Conservation (phyloP, 495 filamentous ascomycete species). For the Clavariopsis aquatica region DNA sequence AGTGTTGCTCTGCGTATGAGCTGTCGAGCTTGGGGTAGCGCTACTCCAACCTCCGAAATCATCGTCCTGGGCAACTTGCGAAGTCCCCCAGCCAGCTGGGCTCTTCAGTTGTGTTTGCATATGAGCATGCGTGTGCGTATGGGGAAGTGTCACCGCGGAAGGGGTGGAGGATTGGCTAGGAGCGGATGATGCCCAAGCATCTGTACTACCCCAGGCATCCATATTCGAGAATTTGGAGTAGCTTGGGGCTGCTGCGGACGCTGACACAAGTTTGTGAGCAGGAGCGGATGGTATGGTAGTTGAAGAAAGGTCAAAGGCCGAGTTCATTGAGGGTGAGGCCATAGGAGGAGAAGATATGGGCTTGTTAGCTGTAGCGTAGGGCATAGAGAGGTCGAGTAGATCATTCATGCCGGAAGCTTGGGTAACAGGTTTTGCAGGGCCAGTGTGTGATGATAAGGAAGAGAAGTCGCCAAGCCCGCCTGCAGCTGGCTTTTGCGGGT, state of each 20-base stretch:
- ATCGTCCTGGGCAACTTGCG: constrained; percentile 71
- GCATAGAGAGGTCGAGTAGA: constrained; percentile 71
- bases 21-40: constrained; percentile 54
- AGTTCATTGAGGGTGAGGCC: constrained; percentile 53
- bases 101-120: constrained; percentile 51
- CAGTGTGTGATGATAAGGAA: constrained; percentile 37
- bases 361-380: constrained; percentile 50
- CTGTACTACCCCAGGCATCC: constrained; percentile 52
- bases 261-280: constrained; percentile 38
- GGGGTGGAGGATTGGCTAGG: constrained; percentile 26
- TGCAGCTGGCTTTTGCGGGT: constrained; percentile 22
- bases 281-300: constrained; percentile 44
- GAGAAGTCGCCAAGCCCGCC: constrained; percentile 47
- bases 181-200: constrained; percentile 46
- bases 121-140: constrained; percentile 47
- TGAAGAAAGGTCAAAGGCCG: constrained; percentile 80
- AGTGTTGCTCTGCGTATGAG: constrained; percentile 4
- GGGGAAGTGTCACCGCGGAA: constrained; percentile 12
- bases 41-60: constrained; percentile 94
- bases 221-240: constrained; percentile 54
- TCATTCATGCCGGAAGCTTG: constrained; percentile 62
- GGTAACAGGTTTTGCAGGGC: constrained; percentile 57
- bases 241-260: constrained; percentile 45
- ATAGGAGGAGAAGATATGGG: constrained; percentile 48
- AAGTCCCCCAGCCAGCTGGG: constrained; percentile 25